Evolutionary conservation across 371 early-diverging fungal species (phyloP), one percentile per base, ranked within the genome.

Genomic region (Mortierella sp.): DNA sequence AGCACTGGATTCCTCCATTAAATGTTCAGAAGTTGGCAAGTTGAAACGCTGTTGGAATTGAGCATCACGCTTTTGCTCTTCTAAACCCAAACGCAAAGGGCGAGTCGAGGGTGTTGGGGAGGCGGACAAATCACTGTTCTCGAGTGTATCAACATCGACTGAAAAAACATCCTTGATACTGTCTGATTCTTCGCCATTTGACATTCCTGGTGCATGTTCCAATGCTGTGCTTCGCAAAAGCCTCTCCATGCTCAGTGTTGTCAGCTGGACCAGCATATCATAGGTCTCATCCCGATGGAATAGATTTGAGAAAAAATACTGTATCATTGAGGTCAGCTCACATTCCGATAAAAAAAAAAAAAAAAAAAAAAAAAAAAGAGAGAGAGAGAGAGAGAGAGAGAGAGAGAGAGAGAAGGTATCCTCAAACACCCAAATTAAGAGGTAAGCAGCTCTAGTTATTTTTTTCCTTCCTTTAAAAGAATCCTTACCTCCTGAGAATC

Each of bases 211-310:
- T 11, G 90, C 86, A 53, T 89, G 89, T 62, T 93, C 94, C 18
- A 92, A 72, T 2, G 87, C 86, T 7, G 95, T 90, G 72, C 87
- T 94, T 66, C 95, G 91, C 60, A 98, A 84, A 25, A 98, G 85
- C 29, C 94, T 88, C 65, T 95, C 92, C 95, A 96, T 96, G 1
- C 96, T 93, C 53, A 93, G 70, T 43, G 91, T 90, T 0, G 94
- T 95, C 64, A 98, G 83, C 68, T 97, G 94, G 29, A 95, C 93
- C n/a, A 98, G 82, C 47, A 96, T 84, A 48, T 96, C 97, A 66
- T 90, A 95, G 1, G 96, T 95, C 87, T 97, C 97, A 76, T 99
- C 98, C 48, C 99, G 87, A 64, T 92, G 93, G 81, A 99, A 98
- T 45, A 99, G 82, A 74, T 98, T 99, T 4, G 96, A 92, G 67